Conservation (phyloP, 2,329 filamentous ascomycete genomes). For the Paecilomyces sp. region DNA sequence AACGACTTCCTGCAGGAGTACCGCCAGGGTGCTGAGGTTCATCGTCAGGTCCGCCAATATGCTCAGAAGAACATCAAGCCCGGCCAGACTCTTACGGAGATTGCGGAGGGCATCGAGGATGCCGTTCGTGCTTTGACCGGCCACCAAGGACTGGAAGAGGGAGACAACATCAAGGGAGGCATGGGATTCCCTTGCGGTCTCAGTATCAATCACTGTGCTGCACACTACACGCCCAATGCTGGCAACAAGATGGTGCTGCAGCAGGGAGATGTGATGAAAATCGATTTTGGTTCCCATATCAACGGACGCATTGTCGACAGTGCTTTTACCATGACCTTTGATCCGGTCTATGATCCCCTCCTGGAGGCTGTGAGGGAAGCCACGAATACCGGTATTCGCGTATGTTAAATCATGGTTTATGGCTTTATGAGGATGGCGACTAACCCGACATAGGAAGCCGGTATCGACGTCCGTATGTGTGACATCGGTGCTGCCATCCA, state of each 20-base stretch:
- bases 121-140: slow-evolving; percentile 70
- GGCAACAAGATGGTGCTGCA: slow-evolving; percentile 69
- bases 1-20: slow-evolving; percentile 74
- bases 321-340: slow-evolving; percentile 63
- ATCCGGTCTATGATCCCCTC: slow-evolving; percentile 62
- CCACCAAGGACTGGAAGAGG: slow-evolving; percentile 68
- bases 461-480: slow-evolving; percentile 82
- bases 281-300: slow-evolving; percentile 65
- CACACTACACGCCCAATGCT: slow-evolving; percentile 81
- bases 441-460: slow-evolving; percentile 59
- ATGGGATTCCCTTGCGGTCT: slow-evolving; percentile 84
- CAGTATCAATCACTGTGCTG: slow-evolving; percentile 76
- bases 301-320: slow-evolving; percentile 66
- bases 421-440: background rate
- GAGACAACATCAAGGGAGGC: slow-evolving; percentile 69
- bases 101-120: slow-evolving; percentile 82
- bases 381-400: slow-evolving; percentile 66
- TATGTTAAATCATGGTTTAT: slow-evolving; percentile 19
- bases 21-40: slow-evolving; percentile 78
- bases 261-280: slow-evolving; percentile 64
- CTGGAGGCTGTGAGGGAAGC: slow-evolving; percentile 60
- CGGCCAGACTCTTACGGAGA: slow-evolving; percentile 71
- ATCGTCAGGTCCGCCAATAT: slow-evolving; percentile 79
- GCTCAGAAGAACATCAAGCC: slow-evolving; percentile 75
- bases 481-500: slow-evolving; percentile 81